Evolutionary conservation across 2,329 filamentous ascomycete genomes (phyloP).

Genomic region (Torrubiellomyces zombiae): DNA sequence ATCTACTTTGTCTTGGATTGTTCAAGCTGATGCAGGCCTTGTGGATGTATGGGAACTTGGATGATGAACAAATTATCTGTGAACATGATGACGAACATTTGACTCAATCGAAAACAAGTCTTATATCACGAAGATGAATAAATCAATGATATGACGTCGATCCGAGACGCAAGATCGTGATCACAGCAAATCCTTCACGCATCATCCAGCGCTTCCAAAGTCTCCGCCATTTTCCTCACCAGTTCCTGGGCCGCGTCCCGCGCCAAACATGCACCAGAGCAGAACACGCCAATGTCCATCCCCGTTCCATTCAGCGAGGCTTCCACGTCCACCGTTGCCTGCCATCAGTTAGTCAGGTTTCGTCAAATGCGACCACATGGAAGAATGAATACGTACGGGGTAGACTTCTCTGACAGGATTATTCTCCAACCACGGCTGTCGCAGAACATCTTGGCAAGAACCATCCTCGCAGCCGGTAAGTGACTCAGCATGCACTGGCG

Average conservation of each 20-base stretch:
- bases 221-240: conserved; percentile 10
- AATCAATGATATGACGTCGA: no score
- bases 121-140: no score
- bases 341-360: conserved; percentile 2
- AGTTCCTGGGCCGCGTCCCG: conserved; percentile 10
- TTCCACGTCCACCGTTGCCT: conserved; percentile 25
- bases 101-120: no score
- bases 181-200: no score
- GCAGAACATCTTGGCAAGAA: no score
- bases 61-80: no score
- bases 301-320: conserved; percentile 14
- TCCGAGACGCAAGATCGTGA: no score
- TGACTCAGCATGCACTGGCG: conserved; percentile 3
- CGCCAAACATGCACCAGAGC: conserved; percentile 12
- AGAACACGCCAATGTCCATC: conserved; percentile 25
- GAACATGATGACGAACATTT: no score
- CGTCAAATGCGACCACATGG: no score
- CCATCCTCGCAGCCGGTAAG: conserved; percentile 1
- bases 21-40: no score
- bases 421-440: conserved; percentile 6
- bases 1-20: no score
- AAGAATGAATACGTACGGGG: conserved; percentile 11
- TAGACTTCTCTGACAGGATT: conserved; percentile 11
- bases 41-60: no score
- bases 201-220: conserved; percentile 4